phyloP scores from a whole-genome alignment of 805 yeast genomes.

The Ogataea allantospora region DNA sequence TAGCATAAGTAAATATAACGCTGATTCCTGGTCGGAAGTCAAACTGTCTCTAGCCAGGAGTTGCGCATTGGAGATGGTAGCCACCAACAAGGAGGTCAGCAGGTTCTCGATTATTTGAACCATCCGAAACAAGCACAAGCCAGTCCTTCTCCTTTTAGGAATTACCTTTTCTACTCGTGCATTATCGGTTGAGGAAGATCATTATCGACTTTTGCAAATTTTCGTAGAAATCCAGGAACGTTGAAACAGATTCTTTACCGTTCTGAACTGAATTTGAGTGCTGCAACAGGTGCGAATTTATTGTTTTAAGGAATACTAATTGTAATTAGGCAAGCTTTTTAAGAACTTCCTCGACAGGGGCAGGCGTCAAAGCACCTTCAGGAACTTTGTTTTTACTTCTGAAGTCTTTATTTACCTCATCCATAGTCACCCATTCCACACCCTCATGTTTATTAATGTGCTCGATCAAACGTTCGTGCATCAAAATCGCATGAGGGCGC shows the following conservation, averaged over 20 bases:
- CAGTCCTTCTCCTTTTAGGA: too few relatives aligned
- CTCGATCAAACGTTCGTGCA: conserved; percentile 39
- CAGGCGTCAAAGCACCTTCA: conserved; percentile 32
- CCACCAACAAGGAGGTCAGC: not conserved
- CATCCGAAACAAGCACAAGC: too few relatives aligned
- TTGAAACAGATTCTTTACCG: not conserved
- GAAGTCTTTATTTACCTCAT: conserved; percentile 34
- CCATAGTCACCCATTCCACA: conserved; percentile 41
- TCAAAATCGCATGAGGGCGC: conserved; percentile 35
- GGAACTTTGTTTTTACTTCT: conserved; percentile 29
- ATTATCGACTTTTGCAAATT: too few relatives aligned
- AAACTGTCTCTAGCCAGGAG: not conserved
- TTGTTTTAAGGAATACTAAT: not conserved
- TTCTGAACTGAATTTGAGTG: not conserved
- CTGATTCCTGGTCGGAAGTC: not conserved
- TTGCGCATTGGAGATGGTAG: not conserved
- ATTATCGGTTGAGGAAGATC: too few relatives aligned
- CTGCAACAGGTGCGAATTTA: not conserved
- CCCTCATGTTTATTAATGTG: conserved; percentile 38
- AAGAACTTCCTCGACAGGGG: not conserved
- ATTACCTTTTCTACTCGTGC: too few relatives aligned
- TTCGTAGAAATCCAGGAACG: not conserved
- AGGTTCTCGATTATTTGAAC: too few relatives aligned
- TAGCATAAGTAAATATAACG: not conserved
- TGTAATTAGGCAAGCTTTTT: too few relatives aligned